Evolutionary conservation across 75 land plant genomes (phyloP).

Genomic region (Adiantum capillusveneris): DNA sequence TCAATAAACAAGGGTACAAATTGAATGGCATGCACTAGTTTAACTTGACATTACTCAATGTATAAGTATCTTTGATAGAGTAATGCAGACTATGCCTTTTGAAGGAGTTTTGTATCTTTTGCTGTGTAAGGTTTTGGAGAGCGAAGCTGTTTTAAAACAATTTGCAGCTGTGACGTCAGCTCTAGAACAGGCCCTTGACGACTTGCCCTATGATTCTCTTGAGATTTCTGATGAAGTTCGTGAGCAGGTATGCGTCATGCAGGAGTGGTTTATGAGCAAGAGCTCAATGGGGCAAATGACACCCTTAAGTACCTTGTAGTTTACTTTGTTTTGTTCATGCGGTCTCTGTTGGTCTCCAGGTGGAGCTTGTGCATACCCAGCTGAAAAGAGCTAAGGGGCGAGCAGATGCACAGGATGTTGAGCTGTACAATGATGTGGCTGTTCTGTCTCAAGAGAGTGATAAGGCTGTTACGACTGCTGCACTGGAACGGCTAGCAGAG

Average conservation of each 20-base stretch:
- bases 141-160: conserved; percentile 24
- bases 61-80: no score
- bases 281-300: no score
- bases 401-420: conserved; percentile 42
- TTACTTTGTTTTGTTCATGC: no score
- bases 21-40: no score
- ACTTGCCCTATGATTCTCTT: conserved; percentile 42
- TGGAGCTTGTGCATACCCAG: conserved; percentile 75
- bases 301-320: no score
- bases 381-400: conserved; percentile 70
- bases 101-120: background rate
- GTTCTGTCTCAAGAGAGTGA: conserved; percentile 26
- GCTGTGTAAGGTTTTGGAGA: conserved; percentile 37
- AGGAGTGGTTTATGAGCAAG: no score
- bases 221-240: conserved; percentile 64
- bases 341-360: no score
- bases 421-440: conserved; percentile 39
- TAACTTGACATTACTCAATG: no score
- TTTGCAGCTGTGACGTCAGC: conserved; percentile 32
- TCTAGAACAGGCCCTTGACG: conserved; percentile 47
- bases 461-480: conserved; percentile 26
- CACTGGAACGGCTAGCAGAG: conserved; percentile 58
- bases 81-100: no score
- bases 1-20: no score
- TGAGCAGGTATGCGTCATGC: conserved; percentile 87